A percentile compares a stretch with the other conserved stretches of the same genome.
phyloP scores from a whole-genome alignment of 371 early-diverging fungal species.

The Catenaria anguillulae region DNA sequence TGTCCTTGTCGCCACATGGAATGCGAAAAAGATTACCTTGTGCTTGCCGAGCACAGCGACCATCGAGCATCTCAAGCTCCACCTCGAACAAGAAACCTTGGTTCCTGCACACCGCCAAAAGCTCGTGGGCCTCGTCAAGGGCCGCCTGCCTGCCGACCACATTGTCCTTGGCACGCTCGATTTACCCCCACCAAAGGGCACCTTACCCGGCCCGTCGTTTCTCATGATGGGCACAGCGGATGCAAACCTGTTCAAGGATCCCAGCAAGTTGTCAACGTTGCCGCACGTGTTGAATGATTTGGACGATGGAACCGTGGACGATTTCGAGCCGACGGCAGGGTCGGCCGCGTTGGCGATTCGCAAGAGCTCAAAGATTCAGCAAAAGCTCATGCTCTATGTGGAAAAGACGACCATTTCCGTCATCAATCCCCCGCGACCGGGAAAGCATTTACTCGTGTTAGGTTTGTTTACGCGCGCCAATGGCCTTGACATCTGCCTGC shows the following conservation, averaged over 20 bases:
- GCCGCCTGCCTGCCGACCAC: constrained; percentile 16
- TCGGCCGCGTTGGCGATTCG: too few relatives aligned
- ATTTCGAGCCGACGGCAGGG: too few relatives aligned
- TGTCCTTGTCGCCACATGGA: too few relatives aligned
- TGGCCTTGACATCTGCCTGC: too few relatives aligned
- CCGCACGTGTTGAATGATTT: too few relatives aligned
- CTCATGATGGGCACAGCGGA: constrained; percentile 16
- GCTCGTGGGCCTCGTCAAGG: constrained; percentile 18
- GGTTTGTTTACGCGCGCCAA: too few relatives aligned
- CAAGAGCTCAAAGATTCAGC: too few relatives aligned
- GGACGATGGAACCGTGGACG: too few relatives aligned
- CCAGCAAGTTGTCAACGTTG: neutral
- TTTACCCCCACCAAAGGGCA: neutral
- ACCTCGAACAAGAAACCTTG: constrained; percentile 10
- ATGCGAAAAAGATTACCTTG: too few relatives aligned
- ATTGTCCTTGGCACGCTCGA: constrained; percentile 5
- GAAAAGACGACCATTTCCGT: neutral
- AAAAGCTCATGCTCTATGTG: too few relatives aligned
- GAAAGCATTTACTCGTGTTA: neutral
- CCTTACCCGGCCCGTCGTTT: constrained; percentile 8
- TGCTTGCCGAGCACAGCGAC: too few relatives aligned
- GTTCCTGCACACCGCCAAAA: constrained; percentile 16
- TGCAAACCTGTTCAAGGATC: neutral
- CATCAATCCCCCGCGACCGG: neutral
- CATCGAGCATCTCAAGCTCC: neutral